Evolutionary conservation across 768 basidiomycete genomes (phyloP), one percentile per base, ranked within the genome.

Genomic region (Rhodotorula graminis): DNA sequence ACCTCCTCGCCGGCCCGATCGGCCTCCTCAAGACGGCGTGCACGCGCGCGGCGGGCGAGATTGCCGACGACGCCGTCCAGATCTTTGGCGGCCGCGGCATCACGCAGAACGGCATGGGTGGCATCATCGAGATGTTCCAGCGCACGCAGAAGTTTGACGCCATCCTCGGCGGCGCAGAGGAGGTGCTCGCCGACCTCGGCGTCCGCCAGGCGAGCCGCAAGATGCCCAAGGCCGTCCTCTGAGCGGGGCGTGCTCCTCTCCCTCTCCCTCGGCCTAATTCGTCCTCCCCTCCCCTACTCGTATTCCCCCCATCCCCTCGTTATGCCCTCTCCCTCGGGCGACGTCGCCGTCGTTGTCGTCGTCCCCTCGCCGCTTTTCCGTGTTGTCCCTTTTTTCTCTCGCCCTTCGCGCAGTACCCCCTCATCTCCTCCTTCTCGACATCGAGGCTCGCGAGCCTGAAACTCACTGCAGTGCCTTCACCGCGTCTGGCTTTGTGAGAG

Each of bases 51-150:
- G 71, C 72, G 7, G 67, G 65, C 25, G 70, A 74, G 46, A 50
- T 77, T 21, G 50, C 68, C 46, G 70, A 84, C 84, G 90, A 92
- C 71, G 70, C 91, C 11, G 87, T 89, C 2, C 89, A 89, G 84
- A 86, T 92, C 73, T 92, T 92, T 74, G 91, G 92, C 75, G 92
- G 92, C 16, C 86, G 92, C 67, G 92, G 90, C 61, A 86, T 64
- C 58, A 70, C 69, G 5, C 61, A 70, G 50, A 31, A 57, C 10
- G 71, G 74, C 47, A 62, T 75, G 70, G 74, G 74, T 3, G 37
- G 46, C 31, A 62, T 50, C 52, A 58, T 75, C 64, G 74, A 75
- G 64, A 57, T 40, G 40, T 55, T 58, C 59, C 46, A 59, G 23
- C 47, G 70, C 14, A 69, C 61, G 5, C 65, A 66, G 44, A 76